Percentiles rank a stretch among this genome's conserved stretches.
These are phyloP conservation scores for Kluyveromyces dobzhanskii DNA, from an alignment of 805 yeast species.

Conservation along the genomic window DNA sequence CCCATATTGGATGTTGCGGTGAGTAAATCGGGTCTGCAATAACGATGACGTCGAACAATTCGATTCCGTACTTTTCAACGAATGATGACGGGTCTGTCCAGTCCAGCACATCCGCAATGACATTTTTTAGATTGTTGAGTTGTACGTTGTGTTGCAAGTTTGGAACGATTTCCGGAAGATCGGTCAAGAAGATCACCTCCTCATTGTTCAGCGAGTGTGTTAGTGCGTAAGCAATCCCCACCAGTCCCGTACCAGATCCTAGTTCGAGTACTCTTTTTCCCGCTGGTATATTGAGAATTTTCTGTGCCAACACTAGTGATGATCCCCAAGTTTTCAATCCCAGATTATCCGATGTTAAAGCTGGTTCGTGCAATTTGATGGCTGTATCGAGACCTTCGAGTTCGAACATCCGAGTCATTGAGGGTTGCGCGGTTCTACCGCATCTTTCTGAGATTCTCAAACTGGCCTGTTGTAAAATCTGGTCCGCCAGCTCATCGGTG, in stretches of 20 bases:
- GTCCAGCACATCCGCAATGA: conserved; percentile 50
- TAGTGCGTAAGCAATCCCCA: conserved; percentile 58
- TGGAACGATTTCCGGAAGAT: conserved; percentile 65
- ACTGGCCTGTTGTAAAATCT: conserved; percentile 49
- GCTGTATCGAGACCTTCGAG: conserved; percentile 31
- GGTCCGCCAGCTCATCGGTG: conserved; percentile 33
- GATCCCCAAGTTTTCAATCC: conserved; percentile 98
- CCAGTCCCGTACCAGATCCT: conserved; percentile 95
- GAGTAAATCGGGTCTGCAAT: conserved; percentile 89
- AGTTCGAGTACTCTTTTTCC: conserved; percentile 47
- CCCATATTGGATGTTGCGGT: conserved; percentile 67
- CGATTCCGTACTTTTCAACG: conserved; percentile 21
- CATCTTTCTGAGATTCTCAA: conserved; percentile 67
- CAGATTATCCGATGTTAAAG: conserved; percentile 75
- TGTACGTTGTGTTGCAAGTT: conserved; percentile 36
- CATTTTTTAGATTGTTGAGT: conserved; percentile 16
- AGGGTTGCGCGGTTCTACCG: conserved; percentile 79
- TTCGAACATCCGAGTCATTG: conserved; percentile 50
- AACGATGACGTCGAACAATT: conserved; percentile 49
- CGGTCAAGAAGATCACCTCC: conserved; percentile 55
- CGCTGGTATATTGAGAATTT: conserved; percentile 27
- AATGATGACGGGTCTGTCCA: conserved; percentile 61
- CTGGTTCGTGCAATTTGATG: conserved; percentile 60
- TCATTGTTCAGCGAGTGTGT: conserved; percentile 32
- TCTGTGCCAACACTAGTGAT: conserved; percentile 55